Evolutionary conservation across 179 eudicot genomes (phyloP).

Genomic region (Beta corolliflora): DNA sequence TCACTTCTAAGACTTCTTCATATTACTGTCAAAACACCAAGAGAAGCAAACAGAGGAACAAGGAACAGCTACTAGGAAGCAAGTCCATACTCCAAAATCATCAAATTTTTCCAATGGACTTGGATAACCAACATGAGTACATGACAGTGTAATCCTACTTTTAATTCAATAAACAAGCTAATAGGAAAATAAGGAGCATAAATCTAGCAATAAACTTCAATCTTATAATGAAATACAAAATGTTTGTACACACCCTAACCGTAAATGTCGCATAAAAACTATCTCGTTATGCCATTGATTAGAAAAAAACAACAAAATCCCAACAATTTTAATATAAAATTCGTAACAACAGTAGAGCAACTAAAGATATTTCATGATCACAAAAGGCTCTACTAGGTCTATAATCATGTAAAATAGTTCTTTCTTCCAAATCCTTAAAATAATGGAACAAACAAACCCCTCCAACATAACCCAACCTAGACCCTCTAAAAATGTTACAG

Average conservation of each 20-base stretch:
- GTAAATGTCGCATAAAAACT: background rate
- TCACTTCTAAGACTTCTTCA: conserved; percentile 11
- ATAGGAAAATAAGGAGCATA: background rate
- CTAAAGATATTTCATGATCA: background rate
- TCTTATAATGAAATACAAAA: background rate
- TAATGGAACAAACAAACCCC: background rate
- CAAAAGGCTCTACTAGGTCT: background rate
- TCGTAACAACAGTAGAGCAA: background rate
- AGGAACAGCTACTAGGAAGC: background rate
- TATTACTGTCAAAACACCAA: background rate
- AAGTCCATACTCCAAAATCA: background rate
- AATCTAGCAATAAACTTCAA: no score
- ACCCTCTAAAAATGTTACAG: background rate
- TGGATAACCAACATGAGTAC: background rate
- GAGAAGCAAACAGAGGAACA: background rate
- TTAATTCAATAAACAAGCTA: background rate
- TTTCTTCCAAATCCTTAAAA: background rate
- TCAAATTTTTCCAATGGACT: background rate
- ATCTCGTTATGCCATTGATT: background rate
- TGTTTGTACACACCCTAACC: background rate
- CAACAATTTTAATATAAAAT: background rate
- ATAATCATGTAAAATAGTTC: background rate
- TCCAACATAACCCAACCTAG: background rate
- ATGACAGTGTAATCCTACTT: background rate
- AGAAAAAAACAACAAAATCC: background rate